Percentiles rank a stretch among this genome's conserved stretches.
These are phyloP conservation scores for Chaetothyriales sp. DNA, from an alignment of 2,329 filamentous ascomycete genomes.

Conservation along the genomic window DNA sequence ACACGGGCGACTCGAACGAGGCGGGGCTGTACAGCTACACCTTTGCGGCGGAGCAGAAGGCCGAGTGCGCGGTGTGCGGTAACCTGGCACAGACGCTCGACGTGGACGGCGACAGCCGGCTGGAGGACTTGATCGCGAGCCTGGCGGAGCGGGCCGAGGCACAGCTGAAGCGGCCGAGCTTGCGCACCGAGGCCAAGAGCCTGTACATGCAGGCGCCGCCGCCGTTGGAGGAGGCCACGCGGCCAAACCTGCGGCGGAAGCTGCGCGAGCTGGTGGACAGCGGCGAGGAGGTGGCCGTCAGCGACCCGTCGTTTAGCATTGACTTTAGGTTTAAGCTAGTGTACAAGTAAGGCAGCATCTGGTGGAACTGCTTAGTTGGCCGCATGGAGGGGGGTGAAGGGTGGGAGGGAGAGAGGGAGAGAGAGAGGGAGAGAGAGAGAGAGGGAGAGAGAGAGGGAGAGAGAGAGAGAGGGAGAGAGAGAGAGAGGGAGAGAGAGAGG, in stretches of 20 bases:
- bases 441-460: neutral
- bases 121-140: constrained; percentile 74
- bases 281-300: constrained; percentile 82
- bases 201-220: constrained; percentile 81
- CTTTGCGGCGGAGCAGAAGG: constrained; percentile 85
- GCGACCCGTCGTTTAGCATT: constrained; percentile 75
- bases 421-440: neutral
- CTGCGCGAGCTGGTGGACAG: constrained; percentile 62
- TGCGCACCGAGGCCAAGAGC: constrained; percentile 67
- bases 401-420: neutral
- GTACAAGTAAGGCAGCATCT: constrained; percentile 25
- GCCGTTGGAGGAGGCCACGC: constrained; percentile 69
- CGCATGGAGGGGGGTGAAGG: constrained; percentile 2
- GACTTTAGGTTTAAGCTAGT: constrained; percentile 49
- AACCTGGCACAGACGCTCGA: constrained; percentile 62
- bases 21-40: constrained; percentile 95
- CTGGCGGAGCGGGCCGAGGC: constrained; percentile 73
- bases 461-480: neutral
- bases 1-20: constrained; percentile 91
- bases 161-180: constrained; percentile 84
- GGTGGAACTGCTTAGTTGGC: too few species aligned
- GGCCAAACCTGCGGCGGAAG: constrained; percentile 67
- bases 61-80: constrained; percentile 89
- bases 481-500: too few species aligned
- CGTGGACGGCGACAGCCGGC: constrained; percentile 56